These are phyloP conservation scores for Vitis hybrid DNA, from an alignment of 177 flowering plant genomes.

Conservation along the genomic window DNA sequence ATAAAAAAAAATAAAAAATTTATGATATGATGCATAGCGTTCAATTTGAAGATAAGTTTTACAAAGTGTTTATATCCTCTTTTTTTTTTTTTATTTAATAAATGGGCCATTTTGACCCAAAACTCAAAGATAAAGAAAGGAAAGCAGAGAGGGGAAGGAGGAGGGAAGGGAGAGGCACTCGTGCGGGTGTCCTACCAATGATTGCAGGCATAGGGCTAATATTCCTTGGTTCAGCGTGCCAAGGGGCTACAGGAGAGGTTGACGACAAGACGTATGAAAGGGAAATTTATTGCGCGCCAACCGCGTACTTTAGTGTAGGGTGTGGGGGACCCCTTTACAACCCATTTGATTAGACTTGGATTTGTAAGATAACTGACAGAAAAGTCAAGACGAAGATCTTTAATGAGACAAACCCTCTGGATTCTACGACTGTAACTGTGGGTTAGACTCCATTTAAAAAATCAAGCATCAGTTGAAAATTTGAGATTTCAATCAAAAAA, in stretches of 20 bases:
- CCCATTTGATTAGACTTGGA: conserved; percentile 9
- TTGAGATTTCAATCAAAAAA: no score
- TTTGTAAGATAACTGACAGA: not conserved
- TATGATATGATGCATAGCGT: no score
- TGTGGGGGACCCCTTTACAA: conserved; percentile 1
- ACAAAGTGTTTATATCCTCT: no score
- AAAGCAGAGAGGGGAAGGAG: no score
- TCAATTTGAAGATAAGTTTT: no score
- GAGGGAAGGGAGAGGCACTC: conserved; percentile 18
- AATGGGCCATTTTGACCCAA: no score
- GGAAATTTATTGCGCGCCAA: conserved; percentile 6
- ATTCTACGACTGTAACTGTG: not conserved
- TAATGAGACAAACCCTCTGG: conserved; percentile 8
- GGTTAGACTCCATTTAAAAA: no score
- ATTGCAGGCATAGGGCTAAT: conserved; percentile 22
- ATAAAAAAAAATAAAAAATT: no score
- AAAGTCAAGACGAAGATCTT: conserved; percentile 9
- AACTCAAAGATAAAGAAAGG: no score
- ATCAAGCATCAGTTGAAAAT: no score
- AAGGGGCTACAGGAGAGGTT: conserved; percentile 14
- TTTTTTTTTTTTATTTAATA: no score
- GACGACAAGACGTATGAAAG: conserved; percentile 7
- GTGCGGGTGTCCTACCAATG: conserved; percentile 47
- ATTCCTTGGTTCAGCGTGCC: conserved; percentile 11
- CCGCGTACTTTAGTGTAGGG: conserved; percentile 15